These are phyloP conservation scores for Penstemon newberryi DNA, from an alignment of 257 asterid species.

Conservation along the genomic window DNA sequence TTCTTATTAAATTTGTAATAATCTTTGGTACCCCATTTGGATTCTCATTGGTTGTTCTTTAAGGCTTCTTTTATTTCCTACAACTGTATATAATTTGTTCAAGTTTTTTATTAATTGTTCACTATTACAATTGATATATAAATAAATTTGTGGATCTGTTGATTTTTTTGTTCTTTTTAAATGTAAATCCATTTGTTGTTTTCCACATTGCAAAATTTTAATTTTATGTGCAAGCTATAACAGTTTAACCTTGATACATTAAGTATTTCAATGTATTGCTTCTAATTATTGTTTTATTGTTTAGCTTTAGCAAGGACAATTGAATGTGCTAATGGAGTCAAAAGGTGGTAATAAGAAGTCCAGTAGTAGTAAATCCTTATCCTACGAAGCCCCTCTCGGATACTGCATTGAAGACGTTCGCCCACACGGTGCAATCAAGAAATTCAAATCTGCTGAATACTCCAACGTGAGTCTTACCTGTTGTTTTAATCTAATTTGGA, in stretches of 20 bases:
- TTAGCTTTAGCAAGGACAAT: not conserved
- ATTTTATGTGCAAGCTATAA: too few species aligned
- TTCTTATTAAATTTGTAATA: too few species aligned
- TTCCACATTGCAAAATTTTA: not conserved
- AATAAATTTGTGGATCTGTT: not conserved
- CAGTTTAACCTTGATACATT: not conserved
- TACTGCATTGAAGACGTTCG: conserved; percentile 41
- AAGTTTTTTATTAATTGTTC: not conserved
- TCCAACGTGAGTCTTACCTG: conserved; percentile 32
- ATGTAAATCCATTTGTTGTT: not conserved
- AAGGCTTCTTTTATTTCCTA: too few species aligned
- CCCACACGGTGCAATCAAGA: conserved; percentile 39
- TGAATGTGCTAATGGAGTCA: conserved; percentile 32
- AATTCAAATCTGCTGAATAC: conserved; percentile 42
- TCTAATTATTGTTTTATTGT: not conserved
- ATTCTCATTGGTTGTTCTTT: too few species aligned
- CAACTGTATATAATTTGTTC: not conserved
- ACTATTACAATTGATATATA: not conserved
- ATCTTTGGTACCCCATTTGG: not conserved
- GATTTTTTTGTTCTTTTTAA: not conserved
- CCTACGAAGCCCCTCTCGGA: conserved; percentile 40
- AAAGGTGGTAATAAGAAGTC: conserved; percentile 29
- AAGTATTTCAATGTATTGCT: not conserved
- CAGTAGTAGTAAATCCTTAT: conserved; percentile 18
- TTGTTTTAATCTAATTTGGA: not conserved